Conservation (phyloP, 2,329 filamentous ascomycete species). For the Helminthosporium solani region DNA sequence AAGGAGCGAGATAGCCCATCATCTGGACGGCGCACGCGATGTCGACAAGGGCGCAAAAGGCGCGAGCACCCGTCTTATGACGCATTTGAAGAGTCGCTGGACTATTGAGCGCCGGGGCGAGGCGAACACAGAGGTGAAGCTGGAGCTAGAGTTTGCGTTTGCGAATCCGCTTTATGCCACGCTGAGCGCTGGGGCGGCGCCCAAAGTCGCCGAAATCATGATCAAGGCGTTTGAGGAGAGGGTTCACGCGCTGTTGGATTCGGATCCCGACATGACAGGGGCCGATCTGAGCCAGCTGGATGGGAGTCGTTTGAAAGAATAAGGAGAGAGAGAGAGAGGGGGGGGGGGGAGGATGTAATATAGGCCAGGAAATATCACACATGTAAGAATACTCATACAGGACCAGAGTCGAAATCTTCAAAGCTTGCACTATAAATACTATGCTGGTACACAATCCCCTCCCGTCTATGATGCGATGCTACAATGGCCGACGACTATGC, state of each 20-base stretch:
- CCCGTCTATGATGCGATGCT: background rate
- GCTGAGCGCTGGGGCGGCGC: slow-evolving; percentile 77
- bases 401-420: no score
- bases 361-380: no score
- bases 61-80: slow-evolving; percentile 54
- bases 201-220: slow-evolving; percentile 84
- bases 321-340: background rate
- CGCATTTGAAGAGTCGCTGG: slow-evolving; percentile 70
- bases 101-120: slow-evolving; percentile 52
- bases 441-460: background rate
- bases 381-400: no score
- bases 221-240: slow-evolving; percentile 88
- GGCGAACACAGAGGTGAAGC: slow-evolving; percentile 68
- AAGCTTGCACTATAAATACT: no score
- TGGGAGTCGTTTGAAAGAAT: slow-evolving; percentile 24
- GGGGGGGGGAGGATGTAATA: background rate
- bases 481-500: background rate
- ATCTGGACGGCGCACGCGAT: slow-evolving; percentile 29
- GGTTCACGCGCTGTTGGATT: slow-evolving; percentile 58
- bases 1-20: slow-evolving; percentile 44
- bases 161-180: slow-evolving; percentile 84
- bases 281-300: slow-evolving; percentile 30
- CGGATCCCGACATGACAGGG: slow-evolving; percentile 20
- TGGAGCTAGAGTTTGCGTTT: slow-evolving; percentile 81
- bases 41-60: slow-evolving; percentile 2